Conservation (phyloP, 768 basidiomycete species). For the Cubamyces lactineus region DNA sequence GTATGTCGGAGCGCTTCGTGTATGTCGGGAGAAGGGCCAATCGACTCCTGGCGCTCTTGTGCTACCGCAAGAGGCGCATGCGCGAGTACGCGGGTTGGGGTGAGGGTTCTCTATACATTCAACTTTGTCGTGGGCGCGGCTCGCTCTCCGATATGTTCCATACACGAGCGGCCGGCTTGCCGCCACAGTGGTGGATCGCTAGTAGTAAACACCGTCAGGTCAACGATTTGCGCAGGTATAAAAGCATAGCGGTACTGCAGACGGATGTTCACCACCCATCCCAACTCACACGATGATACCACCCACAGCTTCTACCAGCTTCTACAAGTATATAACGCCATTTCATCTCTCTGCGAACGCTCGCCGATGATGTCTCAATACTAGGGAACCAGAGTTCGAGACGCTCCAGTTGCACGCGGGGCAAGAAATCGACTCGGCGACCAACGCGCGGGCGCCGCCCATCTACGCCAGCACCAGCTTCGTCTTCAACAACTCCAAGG, state of each 20-base stretch:
- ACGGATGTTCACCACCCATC: background rate
- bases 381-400: conserved; percentile 67
- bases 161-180: no score
- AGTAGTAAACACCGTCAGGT: no score
- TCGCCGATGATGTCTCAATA: background rate
- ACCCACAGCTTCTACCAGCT: conserved; percentile 12
- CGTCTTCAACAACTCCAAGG: conserved; percentile 71
- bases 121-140: no score
- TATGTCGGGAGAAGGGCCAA: background rate
- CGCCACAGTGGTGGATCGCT: no score
- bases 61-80: background rate
- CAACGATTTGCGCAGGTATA: background rate
- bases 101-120: no score
- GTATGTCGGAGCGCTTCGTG: background rate
- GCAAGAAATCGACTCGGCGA: conserved; percentile 61
- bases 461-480: conserved; percentile 78
- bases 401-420: conserved; percentile 83
- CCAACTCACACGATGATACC: background rate
- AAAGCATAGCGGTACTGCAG: background rate
- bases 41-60: background rate
- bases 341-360: background rate
- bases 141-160: no score
- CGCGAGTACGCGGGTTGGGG: no score
- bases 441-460: conserved; percentile 75
- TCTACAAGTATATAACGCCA: conserved; percentile 25